Evolutionary conservation across 768 basidiomycete genomes (phyloP), one percentile per base, ranked within the genome.

Genomic region (Austroboletus festivus): DNA sequence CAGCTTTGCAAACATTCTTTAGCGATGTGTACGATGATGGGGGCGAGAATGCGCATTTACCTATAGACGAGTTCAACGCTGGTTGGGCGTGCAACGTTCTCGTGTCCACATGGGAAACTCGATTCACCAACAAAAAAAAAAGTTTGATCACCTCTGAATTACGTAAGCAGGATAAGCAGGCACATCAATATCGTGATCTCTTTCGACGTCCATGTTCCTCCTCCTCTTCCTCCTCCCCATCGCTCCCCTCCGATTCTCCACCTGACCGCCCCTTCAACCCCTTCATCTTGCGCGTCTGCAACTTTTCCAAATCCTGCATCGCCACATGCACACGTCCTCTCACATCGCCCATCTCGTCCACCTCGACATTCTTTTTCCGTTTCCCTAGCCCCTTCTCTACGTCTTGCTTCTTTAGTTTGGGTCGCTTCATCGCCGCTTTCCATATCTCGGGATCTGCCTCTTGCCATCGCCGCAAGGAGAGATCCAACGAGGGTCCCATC

Each of bases 281-380:
- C 73, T 96, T 98, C 91, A 98, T 95, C 77, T 96, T 96, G 63
- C 93, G 79, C 49, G 85, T 85, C 76, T 96, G 93, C 69, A 98
- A 60, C 72, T 79, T 88, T 55, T 68, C 70, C 59, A 99, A 65
- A 70, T 98, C 91, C 73, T 99, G 95, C 67, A 82, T 90, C 50
- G 73, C 89, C 47, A 98, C 69, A 68, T 98, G 94, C 23, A 99
- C 81, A 50, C 83, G 77, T 38, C 94, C 96, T 59, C 95, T 80
- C 69, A 93, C 68, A 65, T 99, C 91, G 48, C 96, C 96, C 95
- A 98, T 96, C 68, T 90, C 92, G 73, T 99, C 95, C 59, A 93
- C 89, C 73, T 93, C 92, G 69, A 92, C 64, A 64, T 99, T 99
- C 81, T 93, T 94, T 69, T 77, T 81, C 77, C 89, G 90, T 78